Evolutionary conservation across 371 early-diverging fungal species (phyloP), one percentile per base, ranked within the genome.

Genomic region (Synchytrium microbalum): DNA sequence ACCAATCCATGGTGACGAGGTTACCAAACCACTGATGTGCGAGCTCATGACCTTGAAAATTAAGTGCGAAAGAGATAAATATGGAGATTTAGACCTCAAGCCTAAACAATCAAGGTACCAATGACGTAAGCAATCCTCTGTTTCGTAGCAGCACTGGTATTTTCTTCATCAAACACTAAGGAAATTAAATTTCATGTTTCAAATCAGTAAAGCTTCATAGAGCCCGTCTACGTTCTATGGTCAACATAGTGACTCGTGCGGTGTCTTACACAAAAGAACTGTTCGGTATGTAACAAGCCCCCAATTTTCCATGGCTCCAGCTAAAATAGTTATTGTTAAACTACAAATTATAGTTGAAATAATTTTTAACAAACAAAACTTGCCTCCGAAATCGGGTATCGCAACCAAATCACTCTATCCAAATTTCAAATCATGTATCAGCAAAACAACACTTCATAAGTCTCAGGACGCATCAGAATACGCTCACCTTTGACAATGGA

Each of bases 1-100:
- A 96, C 93, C 91, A 93, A 65, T 78, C 82, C 87, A 88, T 88
- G n/a, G 93, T 93, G n/a, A 93, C 96, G 58, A 95, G 75, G 75
- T 98, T 95, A 26, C 98, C 98, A 75, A 98, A 96, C 82, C 95
- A 94, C 83, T 93, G 93, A 74, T 93, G 92, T 1, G 91, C 92
- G 24, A 93, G 76, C 77, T 94, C 95, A 33, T 25, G 28, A 24
- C 8, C 8, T 25, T 5, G 24, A 55, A 55, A 55, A 27, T 25
- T 31, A 31, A 31, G 2, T 26, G 53, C n/a, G 14, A 51, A 13
- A 51, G n/a, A 51, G 51, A 51, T 51, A n/a, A n/a, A 55, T 25
- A 24, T 24, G 24, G 13, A 55, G 13, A 28, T 5, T 28, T 19
- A 38, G 5, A 96, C 79, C 80, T 98, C 98, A 73, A 96, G 98